These are phyloP conservation scores for Trichoderma sp. DNA, from an alignment of 2,329 filamentous ascomycete genomes.

Conservation along the genomic window DNA sequence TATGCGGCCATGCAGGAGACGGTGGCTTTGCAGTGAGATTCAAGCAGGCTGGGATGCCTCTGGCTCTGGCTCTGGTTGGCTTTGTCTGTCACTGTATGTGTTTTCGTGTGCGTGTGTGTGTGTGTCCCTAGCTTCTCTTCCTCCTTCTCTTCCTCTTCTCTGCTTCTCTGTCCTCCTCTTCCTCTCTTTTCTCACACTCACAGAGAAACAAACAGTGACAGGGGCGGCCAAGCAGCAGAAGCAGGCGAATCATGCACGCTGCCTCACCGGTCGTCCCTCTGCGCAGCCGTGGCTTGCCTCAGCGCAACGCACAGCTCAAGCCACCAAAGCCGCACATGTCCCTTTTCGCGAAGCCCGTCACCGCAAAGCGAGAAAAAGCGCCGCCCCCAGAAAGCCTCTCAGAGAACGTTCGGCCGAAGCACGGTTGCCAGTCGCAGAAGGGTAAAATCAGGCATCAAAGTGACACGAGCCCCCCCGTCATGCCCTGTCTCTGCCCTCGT, in stretches of 20 bases:
- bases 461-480: conserved; percentile 20
- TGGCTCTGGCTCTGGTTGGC: too few relatives aligned
- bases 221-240: background rate
- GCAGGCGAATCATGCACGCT: conserved; percentile 1
- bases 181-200: background rate
- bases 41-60: conserved; percentile 8
- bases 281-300: conserved; percentile 23
- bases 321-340: background rate
- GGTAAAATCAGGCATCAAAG: conserved; percentile 23
- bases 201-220: background rate
- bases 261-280: conserved; percentile 17
- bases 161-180: too few relatives aligned
- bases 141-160: too few relatives aligned
- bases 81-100: too few relatives aligned
- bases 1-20: background rate
- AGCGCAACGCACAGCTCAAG: conserved; percentile 15
- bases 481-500: background rate
- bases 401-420: background rate
- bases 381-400: background rate
- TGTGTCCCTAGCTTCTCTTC: too few relatives aligned
- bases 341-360: background rate
- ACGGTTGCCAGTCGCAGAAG: background rate
- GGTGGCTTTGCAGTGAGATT: background rate
- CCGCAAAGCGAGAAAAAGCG: conserved; percentile 1
- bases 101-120: too few relatives aligned